Percentiles rank a stretch among this genome's conserved stretches.
phyloP scores from a whole-genome alignment of 2,329 filamentous ascomycete genomes.

The Aspergillus sp. region DNA sequence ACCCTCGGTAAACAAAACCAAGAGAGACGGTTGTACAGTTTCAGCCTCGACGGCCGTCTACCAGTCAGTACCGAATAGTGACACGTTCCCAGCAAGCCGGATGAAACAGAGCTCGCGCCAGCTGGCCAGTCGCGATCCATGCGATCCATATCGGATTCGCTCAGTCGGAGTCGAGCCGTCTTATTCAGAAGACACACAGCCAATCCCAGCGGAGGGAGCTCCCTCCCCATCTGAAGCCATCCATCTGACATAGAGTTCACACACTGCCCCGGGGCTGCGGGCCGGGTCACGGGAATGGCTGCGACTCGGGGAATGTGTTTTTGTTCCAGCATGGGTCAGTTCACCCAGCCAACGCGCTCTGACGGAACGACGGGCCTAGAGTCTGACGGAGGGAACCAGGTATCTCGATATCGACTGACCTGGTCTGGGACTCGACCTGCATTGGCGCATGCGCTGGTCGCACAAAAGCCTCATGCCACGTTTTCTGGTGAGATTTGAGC shows the following conservation, averaged over 20 bases:
- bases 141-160: slow-evolving; percentile 5
- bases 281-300: slow-evolving; percentile 11
- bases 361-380: not conserved
- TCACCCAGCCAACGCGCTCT: not conserved
- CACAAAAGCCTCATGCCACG: slow-evolving; percentile 16
- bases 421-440: slow-evolving; percentile 8
- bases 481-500: slow-evolving; percentile 1
- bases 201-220: too few relatives aligned
- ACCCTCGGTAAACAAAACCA: not conserved
- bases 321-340: too few relatives aligned
- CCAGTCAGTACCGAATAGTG: not conserved
- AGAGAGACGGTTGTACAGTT: slow-evolving; percentile 4
- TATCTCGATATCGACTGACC: not conserved
- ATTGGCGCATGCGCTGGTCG: slow-evolving; percentile 11
- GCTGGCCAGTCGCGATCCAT: not conserved
- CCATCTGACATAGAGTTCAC: too few relatives aligned
- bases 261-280: slow-evolving; percentile 11
- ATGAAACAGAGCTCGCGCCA: slow-evolving; percentile 11
- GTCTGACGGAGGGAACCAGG: not conserved
- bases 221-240: too few relatives aligned
- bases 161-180: slow-evolving; percentile 4
- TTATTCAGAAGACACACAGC: not conserved
- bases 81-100: slow-evolving; percentile 12
- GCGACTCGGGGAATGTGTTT: not conserved
- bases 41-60: slow-evolving; percentile 3